Evolutionary conservation across 768 basidiomycete genomes (phyloP).

Genomic region (Auricularia cornea): DNA sequence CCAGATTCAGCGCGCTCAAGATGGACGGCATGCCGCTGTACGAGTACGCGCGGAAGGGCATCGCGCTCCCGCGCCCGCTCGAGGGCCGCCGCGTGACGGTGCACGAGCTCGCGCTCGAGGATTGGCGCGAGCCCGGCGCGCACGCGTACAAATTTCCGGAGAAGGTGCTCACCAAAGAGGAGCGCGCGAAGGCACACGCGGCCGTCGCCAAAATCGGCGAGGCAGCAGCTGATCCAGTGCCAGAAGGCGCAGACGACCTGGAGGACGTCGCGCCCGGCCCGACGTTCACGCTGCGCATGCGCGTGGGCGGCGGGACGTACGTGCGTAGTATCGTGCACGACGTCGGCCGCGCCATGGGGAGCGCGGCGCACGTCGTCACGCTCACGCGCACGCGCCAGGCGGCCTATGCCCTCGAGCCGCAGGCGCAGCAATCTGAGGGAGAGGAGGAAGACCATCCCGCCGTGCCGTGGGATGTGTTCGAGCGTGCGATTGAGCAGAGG

Average conservation of each 20-base stretch:
- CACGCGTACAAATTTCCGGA: constrained; percentile 74
- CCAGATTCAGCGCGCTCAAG: constrained; percentile 93
- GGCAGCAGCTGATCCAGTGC: constrained; percentile 15
- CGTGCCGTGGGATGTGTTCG: constrained; percentile 68
- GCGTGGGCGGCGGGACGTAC: constrained; percentile 93
- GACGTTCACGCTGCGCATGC: constrained; percentile 85
- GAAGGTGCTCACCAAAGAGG: constrained; percentile 56
- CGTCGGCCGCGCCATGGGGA: constrained; percentile 72
- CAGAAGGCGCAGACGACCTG: constrained; percentile 23
- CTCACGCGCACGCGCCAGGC: constrained; percentile 84
- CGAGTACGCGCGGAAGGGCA: constrained; percentile 88
- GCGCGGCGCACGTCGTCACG: constrained; percentile 89
- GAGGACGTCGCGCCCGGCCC: constrained; percentile 32
- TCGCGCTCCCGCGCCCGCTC: constrained; percentile 90
- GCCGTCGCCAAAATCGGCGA: constrained; percentile 36
- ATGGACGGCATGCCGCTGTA: constrained; percentile 96
- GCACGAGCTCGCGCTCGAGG: constrained; percentile 66
- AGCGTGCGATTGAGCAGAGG: constrained; percentile 38
- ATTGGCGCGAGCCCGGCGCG: constrained; percentile 62
- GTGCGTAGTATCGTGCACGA: constrained; percentile 95
- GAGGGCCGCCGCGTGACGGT: constrained; percentile 78
- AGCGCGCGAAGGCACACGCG: constrained; percentile 59
- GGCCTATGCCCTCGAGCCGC: constrained; percentile 47
- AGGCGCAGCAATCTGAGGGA: too few species aligned
- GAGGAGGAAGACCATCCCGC: constrained; percentile 28